These are phyloP conservation scores for Xerophyta viscosa DNA, from an alignment of 106 monocot species.

Conservation along the genomic window DNA sequence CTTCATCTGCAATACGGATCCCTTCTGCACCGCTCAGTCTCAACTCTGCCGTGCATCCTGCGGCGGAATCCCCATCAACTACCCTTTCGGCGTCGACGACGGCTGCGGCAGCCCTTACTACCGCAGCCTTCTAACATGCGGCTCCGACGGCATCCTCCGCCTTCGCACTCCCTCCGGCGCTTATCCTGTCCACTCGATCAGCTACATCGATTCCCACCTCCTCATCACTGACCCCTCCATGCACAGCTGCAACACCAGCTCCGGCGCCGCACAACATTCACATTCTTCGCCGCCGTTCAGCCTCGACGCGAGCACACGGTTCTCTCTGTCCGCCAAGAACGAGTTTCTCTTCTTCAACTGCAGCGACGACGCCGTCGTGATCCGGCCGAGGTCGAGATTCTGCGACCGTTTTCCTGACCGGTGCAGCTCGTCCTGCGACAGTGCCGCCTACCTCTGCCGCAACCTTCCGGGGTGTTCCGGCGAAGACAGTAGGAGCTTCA, in stretches of 20 bases:
- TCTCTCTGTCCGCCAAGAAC: constrained; percentile 61
- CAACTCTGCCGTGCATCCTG: constrained; percentile 44
- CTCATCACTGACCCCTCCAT: constrained; percentile 75
- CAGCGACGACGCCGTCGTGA: constrained; percentile 40
- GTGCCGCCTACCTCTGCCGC: constrained; percentile 64
- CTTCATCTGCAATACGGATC: constrained; percentile 1
- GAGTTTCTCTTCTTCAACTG: constrained; percentile 86
- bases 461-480: constrained; percentile 52
- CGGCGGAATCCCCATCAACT: constrained; percentile 44
- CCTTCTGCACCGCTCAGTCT: constrained; percentile 22
- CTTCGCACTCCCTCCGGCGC: constrained; percentile 81
- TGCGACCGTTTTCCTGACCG: constrained; percentile 73
- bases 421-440: constrained; percentile 69
- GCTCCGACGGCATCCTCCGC: constrained; percentile 25
- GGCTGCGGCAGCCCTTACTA: constrained; percentile 75
- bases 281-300: constrained; percentile 32
- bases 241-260: constrained; percentile 31
- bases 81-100: constrained; percentile 52
- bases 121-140: constrained; percentile 45
- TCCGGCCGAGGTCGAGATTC: constrained; percentile 38
- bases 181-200: constrained; percentile 44
- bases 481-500: constrained; percentile 5
- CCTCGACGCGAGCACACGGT: constrained; percentile 74
- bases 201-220: constrained; percentile 34
- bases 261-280: neutral